phyloP scores from a whole-genome alignment of 768 basidiomycete species.

The Mycena indigotica region DNA sequence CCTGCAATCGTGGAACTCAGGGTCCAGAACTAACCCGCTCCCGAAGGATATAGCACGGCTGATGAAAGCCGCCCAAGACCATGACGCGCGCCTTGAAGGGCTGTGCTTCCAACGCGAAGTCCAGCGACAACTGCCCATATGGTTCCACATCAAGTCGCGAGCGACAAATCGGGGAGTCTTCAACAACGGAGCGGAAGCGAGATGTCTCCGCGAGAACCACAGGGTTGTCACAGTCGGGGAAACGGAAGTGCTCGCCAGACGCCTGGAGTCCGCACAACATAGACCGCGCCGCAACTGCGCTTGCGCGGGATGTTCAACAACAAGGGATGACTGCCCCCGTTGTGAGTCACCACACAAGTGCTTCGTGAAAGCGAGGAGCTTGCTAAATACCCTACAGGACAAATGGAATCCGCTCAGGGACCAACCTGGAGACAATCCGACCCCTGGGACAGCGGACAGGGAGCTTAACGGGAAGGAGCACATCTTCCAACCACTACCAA shows the following conservation, averaged over 20 bases:
- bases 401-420: not conserved
- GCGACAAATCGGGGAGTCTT: not conserved
- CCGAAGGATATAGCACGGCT: not conserved
- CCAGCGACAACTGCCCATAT: not conserved
- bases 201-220: slow-evolving; percentile 1
- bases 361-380: not conserved
- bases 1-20: not conserved
- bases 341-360: not conserved
- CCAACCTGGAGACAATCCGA: not conserved
- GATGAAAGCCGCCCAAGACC: not conserved
- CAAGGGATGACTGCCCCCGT: not conserved
- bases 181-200: not conserved
- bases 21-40: not conserved
- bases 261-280: not conserved
- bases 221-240: not conserved
- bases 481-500: not conserved
- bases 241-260: not conserved
- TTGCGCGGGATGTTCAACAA: not conserved
- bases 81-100: not conserved
- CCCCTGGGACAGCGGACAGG: not conserved
- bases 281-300: not conserved
- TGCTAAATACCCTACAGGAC: not conserved
- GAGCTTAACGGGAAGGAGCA: not conserved
- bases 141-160: not conserved
- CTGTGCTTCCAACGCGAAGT: not conserved